A percentile compares a stretch with the other conserved stretches of the same genome.
These are phyloP conservation scores for Kentomonas sorsogonicus DNA, from an alignment of 208 protist species.

Conservation along the genomic window DNA sequence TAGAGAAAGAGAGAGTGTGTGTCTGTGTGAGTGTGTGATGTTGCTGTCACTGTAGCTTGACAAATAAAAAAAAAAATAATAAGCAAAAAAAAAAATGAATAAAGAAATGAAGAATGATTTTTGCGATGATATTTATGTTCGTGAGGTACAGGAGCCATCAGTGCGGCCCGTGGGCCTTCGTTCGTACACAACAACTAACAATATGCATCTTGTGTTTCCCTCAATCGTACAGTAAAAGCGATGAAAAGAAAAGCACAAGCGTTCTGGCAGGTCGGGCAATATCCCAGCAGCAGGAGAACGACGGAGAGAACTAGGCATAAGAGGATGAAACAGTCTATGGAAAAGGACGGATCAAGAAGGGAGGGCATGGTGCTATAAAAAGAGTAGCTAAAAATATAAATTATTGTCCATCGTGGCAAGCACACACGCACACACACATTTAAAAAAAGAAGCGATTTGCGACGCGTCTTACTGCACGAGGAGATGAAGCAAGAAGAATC, in stretches of 20 bases:
- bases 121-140: background rate
- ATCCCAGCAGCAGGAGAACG: too few species aligned
- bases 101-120: background rate
- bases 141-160: too few species aligned
- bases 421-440: conserved; percentile 1
- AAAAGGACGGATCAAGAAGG: background rate
- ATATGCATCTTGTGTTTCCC: background rate
- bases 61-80: conserved; percentile 15
- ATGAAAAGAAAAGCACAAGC: background rate
- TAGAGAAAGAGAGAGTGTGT: too few species aligned
- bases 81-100: conserved; percentile 7
- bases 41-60: too few species aligned
- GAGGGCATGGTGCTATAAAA: background rate
- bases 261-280: background rate
- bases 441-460: conserved; percentile 14
- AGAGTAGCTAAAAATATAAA: conserved; percentile 2
- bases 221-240: conserved; percentile 3
- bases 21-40: too few species aligned
- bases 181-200: too few species aligned
- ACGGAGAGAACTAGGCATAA: too few species aligned
- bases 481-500: too few species aligned
- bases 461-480: too few species aligned
- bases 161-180: too few species aligned
- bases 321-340: background rate
- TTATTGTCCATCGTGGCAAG: background rate